These are phyloP conservation scores for Fomitopsis palustris DNA, from an alignment of 1,284 basidiomycete genomes.

Conservation along the genomic window DNA sequence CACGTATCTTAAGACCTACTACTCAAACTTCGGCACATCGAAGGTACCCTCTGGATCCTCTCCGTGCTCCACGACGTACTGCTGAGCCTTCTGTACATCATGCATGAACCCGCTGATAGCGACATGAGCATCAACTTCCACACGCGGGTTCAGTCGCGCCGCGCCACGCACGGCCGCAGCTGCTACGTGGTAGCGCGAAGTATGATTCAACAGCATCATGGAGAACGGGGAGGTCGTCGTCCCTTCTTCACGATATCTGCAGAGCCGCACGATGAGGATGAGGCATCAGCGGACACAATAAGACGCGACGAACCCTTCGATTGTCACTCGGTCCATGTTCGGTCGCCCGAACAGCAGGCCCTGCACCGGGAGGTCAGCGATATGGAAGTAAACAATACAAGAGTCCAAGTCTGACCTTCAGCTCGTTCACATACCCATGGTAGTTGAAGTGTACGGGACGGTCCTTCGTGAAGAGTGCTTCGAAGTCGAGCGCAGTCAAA, in stretches of 20 bases:
- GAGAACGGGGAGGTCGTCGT: conserved; percentile 69
- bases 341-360: conserved; percentile 60
- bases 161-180: conserved; percentile 53
- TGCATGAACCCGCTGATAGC: conserved; percentile 52
- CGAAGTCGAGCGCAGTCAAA: conserved; percentile 60
- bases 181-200: conserved; percentile 63
- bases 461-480: conserved; percentile 69
- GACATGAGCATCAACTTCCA: conserved; percentile 52
- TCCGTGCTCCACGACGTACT: conserved; percentile 54
- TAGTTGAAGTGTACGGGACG: conserved; percentile 78
- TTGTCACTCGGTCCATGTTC: conserved; percentile 44
- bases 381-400: background rate
- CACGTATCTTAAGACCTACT: no score
- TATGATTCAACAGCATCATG: conserved; percentile 71
- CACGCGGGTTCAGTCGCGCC: conserved; percentile 45
- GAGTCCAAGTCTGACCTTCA: conserved; percentile 26
- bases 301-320: conserved; percentile 40
- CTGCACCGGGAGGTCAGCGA: conserved; percentile 21
- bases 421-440: conserved; percentile 76
- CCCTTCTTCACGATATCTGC: conserved; percentile 58
- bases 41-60: conserved; percentile 49
- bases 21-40: conserved; percentile 39
- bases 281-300: background rate
- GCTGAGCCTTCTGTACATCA: conserved; percentile 47
- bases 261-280: conserved; percentile 11